Conservation (phyloP, 805 yeast genomes). For the Phaffomyces thermotolerans region DNA sequence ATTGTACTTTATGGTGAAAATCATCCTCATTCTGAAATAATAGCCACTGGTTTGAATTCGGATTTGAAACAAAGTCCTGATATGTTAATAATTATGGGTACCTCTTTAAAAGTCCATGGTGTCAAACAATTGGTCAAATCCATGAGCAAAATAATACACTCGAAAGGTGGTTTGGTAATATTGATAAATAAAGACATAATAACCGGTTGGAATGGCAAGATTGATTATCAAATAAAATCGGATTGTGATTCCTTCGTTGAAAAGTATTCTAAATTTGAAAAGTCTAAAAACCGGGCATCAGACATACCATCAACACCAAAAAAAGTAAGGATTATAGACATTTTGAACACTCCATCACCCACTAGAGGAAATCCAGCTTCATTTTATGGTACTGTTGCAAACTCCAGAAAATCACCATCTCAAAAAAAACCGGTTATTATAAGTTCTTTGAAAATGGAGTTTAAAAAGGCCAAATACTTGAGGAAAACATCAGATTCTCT, state of each 20-base stretch:
- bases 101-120: conserved; percentile 87
- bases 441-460: too few relatives aligned
- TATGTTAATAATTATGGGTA: conserved; percentile 81
- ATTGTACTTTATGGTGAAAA: conserved; percentile 91
- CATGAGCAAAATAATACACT: conserved; percentile 64
- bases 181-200: conserved; percentile 66
- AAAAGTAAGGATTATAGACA: conserved; percentile 10
- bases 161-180: conserved; percentile 71
- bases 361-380: background rate
- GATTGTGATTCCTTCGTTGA: conserved; percentile 82
- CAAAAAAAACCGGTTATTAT: too few relatives aligned
- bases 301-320: conserved; percentile 30
- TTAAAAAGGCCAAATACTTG: too few relatives aligned
- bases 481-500: too few relatives aligned
- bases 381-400: too few relatives aligned
- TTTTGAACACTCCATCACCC: conserved; percentile 13
- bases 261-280: conserved; percentile 20
- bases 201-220: conserved; percentile 58
- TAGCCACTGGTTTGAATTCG: conserved; percentile 58
- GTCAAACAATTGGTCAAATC: conserved; percentile 70
- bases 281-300: conserved; percentile 4
- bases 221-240: conserved; percentile 72
- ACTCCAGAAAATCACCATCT: too few relatives aligned
- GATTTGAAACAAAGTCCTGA: conserved; percentile 72
- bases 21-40: conserved; percentile 79